phyloP scores from a whole-genome alignment of 1,284 basidiomycete genomes.

The Ustilago trichophora region DNA sequence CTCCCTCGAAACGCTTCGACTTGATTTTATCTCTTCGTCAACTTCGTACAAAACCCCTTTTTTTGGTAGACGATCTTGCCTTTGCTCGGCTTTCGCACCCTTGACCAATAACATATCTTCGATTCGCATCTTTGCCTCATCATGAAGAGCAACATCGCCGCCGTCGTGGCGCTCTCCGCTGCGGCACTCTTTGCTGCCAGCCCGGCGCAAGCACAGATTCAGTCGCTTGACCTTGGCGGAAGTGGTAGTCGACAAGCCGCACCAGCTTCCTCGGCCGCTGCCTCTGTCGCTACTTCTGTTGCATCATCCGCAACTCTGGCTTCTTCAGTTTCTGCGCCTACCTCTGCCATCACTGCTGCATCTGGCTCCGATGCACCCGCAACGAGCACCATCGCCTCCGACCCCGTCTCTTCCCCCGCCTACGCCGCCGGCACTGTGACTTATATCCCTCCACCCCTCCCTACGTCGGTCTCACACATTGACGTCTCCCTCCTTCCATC shows the following conservation, averaged over 20 bases:
- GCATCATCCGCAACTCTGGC: not conserved
- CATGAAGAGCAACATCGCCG: slow-evolving; percentile 31
- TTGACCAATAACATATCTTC: too few species aligned
- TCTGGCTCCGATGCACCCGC: slow-evolving; percentile 28
- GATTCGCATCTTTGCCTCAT: not conserved
- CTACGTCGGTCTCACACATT: slow-evolving; percentile 17
- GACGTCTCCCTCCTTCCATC: slow-evolving; percentile 34
- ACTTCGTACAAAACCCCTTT: too few species aligned
- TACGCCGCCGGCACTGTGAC: slow-evolving; percentile 41
- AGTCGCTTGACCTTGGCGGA: slow-evolving; percentile 29
- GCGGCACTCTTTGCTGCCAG: slow-evolving; percentile 28
- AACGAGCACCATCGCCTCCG: slow-evolving; percentile 23
- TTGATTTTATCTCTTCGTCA: too few species aligned
- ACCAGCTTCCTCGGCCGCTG: slow-evolving; percentile 6
- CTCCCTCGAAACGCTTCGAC: not conserved
- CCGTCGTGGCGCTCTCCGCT: slow-evolving; percentile 22
- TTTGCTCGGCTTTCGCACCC: too few species aligned
- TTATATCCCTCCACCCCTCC: slow-evolving; percentile 30
- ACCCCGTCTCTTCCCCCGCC: slow-evolving; percentile 23
- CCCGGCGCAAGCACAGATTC: slow-evolving; percentile 15
- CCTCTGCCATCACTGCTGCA: slow-evolving; percentile 15
- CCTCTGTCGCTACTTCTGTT: too few species aligned
- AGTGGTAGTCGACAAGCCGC: slow-evolving; percentile 8
- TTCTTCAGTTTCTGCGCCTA: not conserved
- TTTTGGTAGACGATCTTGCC: too few species aligned